These are phyloP conservation scores for Carex littledalei DNA, from an alignment of 176 grass and related monocot species.

Conservation along the genomic window DNA sequence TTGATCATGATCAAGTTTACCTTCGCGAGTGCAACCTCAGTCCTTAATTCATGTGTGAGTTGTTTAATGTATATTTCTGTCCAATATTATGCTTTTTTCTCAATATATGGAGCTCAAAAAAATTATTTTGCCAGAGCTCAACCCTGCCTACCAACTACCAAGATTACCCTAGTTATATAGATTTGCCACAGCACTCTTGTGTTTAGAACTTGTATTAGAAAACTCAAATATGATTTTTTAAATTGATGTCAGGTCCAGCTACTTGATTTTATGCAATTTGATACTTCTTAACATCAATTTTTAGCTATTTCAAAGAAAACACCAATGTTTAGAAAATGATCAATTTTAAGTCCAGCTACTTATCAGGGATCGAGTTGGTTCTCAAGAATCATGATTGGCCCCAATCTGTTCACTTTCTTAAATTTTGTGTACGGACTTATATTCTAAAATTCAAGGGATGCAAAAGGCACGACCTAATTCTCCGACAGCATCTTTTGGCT, in stretches of 20 bases:
- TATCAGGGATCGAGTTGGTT: background rate
- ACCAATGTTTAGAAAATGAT: too few species aligned
- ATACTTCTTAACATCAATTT: background rate
- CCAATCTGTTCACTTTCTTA: background rate
- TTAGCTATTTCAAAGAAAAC: too few species aligned
- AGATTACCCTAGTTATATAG: slow-evolving; percentile 1
- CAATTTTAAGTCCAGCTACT: background rate
- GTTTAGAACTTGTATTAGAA: background rate
- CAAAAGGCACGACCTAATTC: background rate
- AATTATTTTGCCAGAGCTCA: slow-evolving; percentile 3
- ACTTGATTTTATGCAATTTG: background rate
- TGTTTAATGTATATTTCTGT: slow-evolving; percentile 5
- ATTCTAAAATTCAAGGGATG: background rate
- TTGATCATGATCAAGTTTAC: slow-evolving; percentile 56
- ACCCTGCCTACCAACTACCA: background rate
- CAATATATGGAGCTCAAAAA: background rate
- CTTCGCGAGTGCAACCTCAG: slow-evolving; percentile 77
- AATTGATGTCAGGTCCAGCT: background rate
- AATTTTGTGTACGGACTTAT: background rate
- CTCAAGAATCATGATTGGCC: background rate
- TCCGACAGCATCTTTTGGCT: background rate
- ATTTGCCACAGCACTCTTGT: slow-evolving; percentile 1
- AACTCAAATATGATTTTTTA: background rate
- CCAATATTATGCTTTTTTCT: background rate
- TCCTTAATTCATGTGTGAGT: slow-evolving; percentile 27